Evolutionary conservation across 164 flowering plant genomes (phyloP).

Genomic region (Berberis vulgaris): DNA sequence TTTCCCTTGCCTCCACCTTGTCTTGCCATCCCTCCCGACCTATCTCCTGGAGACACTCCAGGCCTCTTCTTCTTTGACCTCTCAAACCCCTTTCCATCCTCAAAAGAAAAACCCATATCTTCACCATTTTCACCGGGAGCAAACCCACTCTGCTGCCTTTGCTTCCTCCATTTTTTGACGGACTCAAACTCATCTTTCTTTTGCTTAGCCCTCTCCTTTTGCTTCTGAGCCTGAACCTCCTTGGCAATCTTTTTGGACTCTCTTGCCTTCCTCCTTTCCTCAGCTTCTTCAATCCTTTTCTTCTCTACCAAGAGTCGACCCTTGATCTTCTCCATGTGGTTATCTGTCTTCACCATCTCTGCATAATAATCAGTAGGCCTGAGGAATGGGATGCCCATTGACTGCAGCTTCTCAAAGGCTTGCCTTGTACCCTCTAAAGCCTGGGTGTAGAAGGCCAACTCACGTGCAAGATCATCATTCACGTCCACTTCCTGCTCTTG

Average conservation of each 20-base stretch:
- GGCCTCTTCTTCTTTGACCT: conserved; percentile 58
- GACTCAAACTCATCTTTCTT: not conserved
- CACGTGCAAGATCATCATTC: conserved; percentile 79
- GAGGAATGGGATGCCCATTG: conserved; percentile 62
- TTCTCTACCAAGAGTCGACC: conserved; percentile 63
- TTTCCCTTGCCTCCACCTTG: conserved; percentile 31
- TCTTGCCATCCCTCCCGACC: conserved; percentile 67
- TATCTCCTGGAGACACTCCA: conserved; percentile 72
- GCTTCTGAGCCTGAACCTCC: conserved; percentile 74
- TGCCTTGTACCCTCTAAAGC: conserved; percentile 74
- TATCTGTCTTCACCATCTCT: conserved; percentile 85
- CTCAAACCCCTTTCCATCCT: conserved; percentile 57
- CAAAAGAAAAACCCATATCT: conserved; percentile 38
- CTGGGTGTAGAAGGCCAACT: conserved; percentile 73
- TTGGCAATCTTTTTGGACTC: conserved; percentile 73
- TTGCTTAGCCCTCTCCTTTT: conserved; percentile 73
- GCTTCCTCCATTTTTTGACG: conserved; percentile 9
- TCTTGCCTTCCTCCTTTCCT: conserved; percentile 79
- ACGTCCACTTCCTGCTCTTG: conserved; percentile 65
- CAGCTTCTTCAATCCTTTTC: conserved; percentile 74
- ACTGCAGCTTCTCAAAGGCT: conserved; percentile 60
- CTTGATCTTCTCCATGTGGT: conserved; percentile 82
- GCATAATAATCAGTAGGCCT: conserved; percentile 91
- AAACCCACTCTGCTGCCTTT: conserved; percentile 75
- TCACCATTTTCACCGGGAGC: conserved; percentile 32